Conservation (phyloP, 2,329 filamentous ascomycete species). For the Aureobasidium uvarum region DNA sequence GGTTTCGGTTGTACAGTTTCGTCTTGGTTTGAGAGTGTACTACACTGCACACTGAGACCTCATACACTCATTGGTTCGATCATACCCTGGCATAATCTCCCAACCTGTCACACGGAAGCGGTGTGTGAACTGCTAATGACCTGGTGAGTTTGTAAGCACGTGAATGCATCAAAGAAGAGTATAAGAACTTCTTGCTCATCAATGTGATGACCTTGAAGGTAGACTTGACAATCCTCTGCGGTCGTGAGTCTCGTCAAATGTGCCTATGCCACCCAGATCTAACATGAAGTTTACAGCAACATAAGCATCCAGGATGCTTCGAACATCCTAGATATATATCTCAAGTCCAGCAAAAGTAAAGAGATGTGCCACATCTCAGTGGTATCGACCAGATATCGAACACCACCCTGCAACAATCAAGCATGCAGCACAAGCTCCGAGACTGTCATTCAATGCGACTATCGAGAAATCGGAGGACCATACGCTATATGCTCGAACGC, state of each 20-base stretch:
- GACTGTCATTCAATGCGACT: not conserved
- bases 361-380: not conserved
- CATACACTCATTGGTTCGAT: not conserved
- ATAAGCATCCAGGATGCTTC: not conserved
- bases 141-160: not conserved
- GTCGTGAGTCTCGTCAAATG: not conserved
- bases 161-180: not conserved
- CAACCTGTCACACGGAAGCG: not conserved
- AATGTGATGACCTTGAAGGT: not conserved
- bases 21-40: not conserved
- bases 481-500: not conserved
- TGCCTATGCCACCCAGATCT: not conserved
- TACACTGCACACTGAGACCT: not conserved
- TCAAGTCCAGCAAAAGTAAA: not conserved
- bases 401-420: not conserved
- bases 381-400: not conserved
- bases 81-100: not conserved
- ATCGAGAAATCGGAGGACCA: not conserved
- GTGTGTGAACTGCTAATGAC: not conserved
- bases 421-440: conserved; percentile 2
- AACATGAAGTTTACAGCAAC: not conserved
- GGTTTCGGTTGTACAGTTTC: not conserved
- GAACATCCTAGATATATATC: not conserved
- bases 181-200: not conserved
- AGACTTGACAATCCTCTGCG: not conserved